Conservation (phyloP, 1,139 yeast genomes). For the Arxiozyma slooffiae region DNA sequence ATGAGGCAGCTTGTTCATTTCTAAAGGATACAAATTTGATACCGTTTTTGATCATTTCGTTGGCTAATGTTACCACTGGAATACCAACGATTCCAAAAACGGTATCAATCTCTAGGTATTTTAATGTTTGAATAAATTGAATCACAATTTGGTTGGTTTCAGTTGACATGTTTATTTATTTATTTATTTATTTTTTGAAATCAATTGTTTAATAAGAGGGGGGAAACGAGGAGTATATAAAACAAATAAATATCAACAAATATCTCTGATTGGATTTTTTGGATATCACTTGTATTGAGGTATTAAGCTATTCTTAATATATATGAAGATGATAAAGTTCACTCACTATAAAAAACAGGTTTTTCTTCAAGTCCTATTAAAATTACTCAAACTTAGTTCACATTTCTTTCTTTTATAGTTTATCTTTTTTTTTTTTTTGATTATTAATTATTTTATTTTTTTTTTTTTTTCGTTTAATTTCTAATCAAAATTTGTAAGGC, state of each 20-base stretch:
- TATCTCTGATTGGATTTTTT: not conserved
- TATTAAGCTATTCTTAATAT: not conserved
- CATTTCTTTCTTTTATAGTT: not conserved
- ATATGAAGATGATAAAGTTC: not conserved
- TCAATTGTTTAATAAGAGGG: not conserved
- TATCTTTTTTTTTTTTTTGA: no score
- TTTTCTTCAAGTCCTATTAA: no score
- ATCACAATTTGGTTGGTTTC: not conserved
- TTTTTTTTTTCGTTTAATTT: no score
- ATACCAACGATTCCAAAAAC: constrained; percentile 63
- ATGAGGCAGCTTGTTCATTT: constrained; percentile 61
- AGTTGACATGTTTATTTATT: not conserved
- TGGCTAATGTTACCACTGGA: constrained; percentile 57
- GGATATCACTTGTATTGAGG: not conserved
- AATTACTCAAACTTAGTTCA: not conserved
- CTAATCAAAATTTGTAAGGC: no score
- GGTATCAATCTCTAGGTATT: constrained; percentile 40
- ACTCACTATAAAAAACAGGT: not conserved
- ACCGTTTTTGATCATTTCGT: constrained; percentile 43
- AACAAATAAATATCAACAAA: not conserved
- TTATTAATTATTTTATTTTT: no score
- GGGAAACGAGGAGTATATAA: not conserved
- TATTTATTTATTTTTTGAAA: no score
- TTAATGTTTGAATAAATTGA: constrained; percentile 20
- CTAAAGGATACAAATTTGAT: constrained; percentile 48